Percentiles rank a stretch among this genome's conserved stretches.
These are phyloP conservation scores for Guadua angustifolia DNA, from an alignment of 176 grass and related monocot genomes.

Conservation along the genomic window DNA sequence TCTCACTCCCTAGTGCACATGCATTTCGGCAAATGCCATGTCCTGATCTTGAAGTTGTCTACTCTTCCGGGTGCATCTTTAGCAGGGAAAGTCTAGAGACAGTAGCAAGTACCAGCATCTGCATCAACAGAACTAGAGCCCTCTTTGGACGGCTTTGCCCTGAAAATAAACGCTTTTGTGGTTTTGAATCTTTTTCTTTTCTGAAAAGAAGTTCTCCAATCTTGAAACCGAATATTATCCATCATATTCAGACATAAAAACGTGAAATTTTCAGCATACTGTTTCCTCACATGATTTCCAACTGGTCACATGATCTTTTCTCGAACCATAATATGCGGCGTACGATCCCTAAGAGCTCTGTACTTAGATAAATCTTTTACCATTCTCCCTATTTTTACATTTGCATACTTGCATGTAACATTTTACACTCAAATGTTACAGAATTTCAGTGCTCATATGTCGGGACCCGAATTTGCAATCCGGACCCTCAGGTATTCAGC, in stretches of 20 bases:
- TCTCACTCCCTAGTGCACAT: not conserved
- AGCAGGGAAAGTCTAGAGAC: not conserved
- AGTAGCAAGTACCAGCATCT: not conserved
- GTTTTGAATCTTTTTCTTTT: not conserved
- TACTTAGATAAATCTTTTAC: not conserved
- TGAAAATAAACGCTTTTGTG: not conserved
- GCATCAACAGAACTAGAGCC: not conserved
- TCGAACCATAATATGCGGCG: not conserved
- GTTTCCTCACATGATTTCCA: not conserved
- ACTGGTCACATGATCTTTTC: not conserved
- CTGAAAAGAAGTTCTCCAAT: not conserved
- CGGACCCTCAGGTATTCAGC: too few relatives aligned
- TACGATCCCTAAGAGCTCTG: not conserved
- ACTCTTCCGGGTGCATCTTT: not conserved
- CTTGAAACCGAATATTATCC: not conserved
- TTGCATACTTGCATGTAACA: not conserved
- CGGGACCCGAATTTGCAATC: too few relatives aligned
- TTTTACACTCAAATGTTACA: not conserved
- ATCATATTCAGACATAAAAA: not conserved
- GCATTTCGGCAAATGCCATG: not conserved
- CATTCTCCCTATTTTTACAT: not conserved
- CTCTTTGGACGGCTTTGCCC: not conserved
- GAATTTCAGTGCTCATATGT: not conserved
- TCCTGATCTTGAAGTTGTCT: not conserved
- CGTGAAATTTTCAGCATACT: not conserved